Base-by-base conservation (phyloP, 192 early-diverging fungal species). In the Coemansia javaensis region DNA sequence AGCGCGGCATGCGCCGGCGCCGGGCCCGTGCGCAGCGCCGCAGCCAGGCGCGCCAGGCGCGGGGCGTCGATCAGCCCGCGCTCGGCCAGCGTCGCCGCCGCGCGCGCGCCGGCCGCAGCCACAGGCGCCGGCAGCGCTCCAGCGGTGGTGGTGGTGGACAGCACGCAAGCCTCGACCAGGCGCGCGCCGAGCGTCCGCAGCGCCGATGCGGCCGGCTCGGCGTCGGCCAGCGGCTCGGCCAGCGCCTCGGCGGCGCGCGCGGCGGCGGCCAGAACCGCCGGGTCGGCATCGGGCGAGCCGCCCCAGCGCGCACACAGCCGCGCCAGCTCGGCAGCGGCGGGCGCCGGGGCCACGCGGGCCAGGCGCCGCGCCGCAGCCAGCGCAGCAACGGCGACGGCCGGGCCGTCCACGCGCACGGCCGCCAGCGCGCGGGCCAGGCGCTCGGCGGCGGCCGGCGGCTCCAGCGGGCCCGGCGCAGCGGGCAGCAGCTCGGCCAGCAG, bases 401-500 rank as follows among this genome's bases (percentile, higher is more conserved):
- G 4, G 34, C 32, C 20, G 18, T 13, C 18, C 1, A 33, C 53
- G 4, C 44, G 47, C 7, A 67, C 37, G 1, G 48, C 42, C 5
- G 37, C 7, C 18, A 65, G 44, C 6, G 53, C 46, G 0, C 34
- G 25, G 10, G 53, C 18, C 8, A 63, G 53, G 37, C 58, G 57
- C 3, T 53, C 30, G 1, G 52, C 50, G 22, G 47, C 50, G 10
- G 57, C 21, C 7, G 17, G 41, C 0, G 59, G 40, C 37, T 58
- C 55, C 40, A 72, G 33, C n/a, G 50, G 24, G 5, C 20, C 61
- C 22, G 32, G 31, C 1, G 35, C 15, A 3, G 37, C 28, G 0
- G 72, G 72, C 24, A 75, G 27, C 20, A 75, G 59, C 60, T 67
- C 63, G 10, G 50, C 44, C 6, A 63, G 40, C 21, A 75, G 37